phyloP scores from a whole-genome alignment of 139 green algal genomes.

The Closterium sp. region DNA sequence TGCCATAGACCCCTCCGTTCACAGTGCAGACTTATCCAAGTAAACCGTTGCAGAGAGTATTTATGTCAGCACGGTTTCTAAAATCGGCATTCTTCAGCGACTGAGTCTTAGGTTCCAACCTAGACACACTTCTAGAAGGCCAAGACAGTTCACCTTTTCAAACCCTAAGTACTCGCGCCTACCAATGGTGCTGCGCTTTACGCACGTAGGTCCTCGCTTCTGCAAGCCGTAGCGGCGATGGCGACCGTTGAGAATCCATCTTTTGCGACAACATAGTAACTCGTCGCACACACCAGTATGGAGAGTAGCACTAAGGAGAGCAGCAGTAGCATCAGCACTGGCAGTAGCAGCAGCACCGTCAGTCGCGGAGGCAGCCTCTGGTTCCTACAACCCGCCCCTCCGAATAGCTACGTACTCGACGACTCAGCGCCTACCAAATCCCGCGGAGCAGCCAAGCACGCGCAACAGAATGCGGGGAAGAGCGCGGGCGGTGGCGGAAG shows the following conservation, averaged over 20 bases:
- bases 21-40: not conserved
- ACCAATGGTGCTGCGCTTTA: not conserved
- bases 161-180: not conserved
- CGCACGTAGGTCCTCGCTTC: not conserved
- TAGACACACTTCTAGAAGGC: too few relatives aligned
- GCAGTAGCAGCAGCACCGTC: not conserved
- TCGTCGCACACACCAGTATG: not conserved
- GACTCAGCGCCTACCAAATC: not conserved
- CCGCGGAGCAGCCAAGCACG: not conserved
- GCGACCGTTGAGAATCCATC: not conserved
- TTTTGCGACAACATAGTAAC: not conserved
- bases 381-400: not conserved
- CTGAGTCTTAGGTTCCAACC: not conserved
- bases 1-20: not conserved
- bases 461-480: not conserved
- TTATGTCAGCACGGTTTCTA: not conserved
- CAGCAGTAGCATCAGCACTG: not conserved
- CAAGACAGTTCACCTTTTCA: not conserved
- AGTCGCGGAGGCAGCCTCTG: not conserved
- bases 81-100: not conserved
- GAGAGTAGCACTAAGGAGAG: not conserved
- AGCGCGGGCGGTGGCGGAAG: not conserved
- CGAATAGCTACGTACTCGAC: not conserved
- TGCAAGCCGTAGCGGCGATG: not conserved
- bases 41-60: not conserved